Conservation (phyloP, 169 alveolate species). For the Eimeria sp. region DNA sequence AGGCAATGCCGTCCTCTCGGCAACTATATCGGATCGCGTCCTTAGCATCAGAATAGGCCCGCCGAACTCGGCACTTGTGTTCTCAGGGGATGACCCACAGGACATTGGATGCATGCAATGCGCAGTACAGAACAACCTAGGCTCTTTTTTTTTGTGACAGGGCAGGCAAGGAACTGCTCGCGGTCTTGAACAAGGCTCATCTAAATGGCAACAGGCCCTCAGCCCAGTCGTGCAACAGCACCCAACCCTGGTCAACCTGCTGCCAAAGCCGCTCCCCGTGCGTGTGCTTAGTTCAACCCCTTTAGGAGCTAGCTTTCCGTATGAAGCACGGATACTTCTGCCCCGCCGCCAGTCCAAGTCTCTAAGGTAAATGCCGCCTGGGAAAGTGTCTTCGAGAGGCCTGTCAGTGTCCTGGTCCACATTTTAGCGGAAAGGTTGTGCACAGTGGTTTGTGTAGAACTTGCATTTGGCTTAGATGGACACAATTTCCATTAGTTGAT, state of each 20-base stretch:
- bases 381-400: background rate
- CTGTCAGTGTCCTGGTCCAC: background rate
- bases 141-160: background rate
- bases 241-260: background rate
- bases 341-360: background rate
- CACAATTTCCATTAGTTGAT: background rate
- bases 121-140: background rate
- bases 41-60: background rate
- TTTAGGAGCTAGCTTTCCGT: background rate
- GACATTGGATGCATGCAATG: background rate
- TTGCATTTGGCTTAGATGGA: too few relatives aligned
- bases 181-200: background rate
- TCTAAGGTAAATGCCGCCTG: background rate
- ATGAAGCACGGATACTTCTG: background rate
- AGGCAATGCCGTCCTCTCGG: background rate
- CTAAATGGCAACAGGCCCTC: background rate
- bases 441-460: background rate
- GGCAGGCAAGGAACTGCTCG: background rate
- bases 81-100: conserved; percentile 25
- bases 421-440: background rate
- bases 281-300: background rate
- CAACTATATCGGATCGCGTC: background rate
- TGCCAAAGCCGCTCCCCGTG: background rate
- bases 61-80: conserved; percentile 23
- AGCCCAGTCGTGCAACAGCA: background rate